Conservation (phyloP, 495 filamentous ascomycete species). For the Talaromyces ruber region DNA sequence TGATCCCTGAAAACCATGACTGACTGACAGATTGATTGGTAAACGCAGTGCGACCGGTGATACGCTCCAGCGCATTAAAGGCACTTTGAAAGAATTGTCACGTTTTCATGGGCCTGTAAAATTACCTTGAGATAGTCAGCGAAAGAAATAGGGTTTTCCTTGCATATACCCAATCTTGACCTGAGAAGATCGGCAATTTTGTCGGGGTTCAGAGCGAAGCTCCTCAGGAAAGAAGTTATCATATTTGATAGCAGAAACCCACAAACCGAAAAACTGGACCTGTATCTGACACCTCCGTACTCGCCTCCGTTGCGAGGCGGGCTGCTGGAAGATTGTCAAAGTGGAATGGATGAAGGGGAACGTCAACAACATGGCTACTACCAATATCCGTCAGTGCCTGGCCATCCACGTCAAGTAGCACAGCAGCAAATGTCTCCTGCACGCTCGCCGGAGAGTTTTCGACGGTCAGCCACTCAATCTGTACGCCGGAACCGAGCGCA, state of each 20-base stretch:
- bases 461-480: not conserved
- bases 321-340: constrained; percentile 30
- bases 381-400: constrained; percentile 18
- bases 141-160: not conserved
- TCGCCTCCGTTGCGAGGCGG: constrained; percentile 43
- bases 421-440: not conserved
- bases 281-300: constrained; percentile 48
- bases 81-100: not conserved
- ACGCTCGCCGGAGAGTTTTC: not conserved
- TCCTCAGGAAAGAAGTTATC: not conserved
- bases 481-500: not conserved
- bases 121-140: not conserved
- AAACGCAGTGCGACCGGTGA: not conserved
- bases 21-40: not conserved
- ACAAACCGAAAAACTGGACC: constrained; percentile 46
- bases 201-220: not conserved
- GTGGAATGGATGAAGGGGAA: constrained; percentile 65
- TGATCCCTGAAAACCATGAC: not conserved
- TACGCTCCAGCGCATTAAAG: not conserved
- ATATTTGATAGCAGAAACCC: not conserved
- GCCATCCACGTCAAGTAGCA: constrained; percentile 16
- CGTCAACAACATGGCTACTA: constrained; percentile 57
- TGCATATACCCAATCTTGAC: not conserved
- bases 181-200: not conserved
- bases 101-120: not conserved